Evolutionary conservation across 2,329 filamentous ascomycete genomes (phyloP), one percentile per base, ranked within the genome.

Genomic region (Sporothrix brunneoviolacea): DNA sequence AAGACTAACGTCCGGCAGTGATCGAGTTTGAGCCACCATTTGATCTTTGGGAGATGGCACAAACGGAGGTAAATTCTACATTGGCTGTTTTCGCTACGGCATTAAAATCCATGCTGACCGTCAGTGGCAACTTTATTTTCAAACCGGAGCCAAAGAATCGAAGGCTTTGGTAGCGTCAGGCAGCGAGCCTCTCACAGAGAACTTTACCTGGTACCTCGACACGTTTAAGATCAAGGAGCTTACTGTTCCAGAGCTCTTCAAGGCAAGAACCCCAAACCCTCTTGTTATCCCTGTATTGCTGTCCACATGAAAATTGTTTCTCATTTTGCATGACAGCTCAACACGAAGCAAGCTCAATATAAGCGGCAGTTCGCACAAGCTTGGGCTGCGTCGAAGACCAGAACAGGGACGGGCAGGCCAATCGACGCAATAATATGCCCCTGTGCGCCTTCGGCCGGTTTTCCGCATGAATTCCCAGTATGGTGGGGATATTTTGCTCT

Each of bases 341-440:
- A 47, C 30, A 41, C 49, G 2, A 38, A 36, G 10, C 48, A 48
- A n/a, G 21, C 7, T 3, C 18, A 9, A 8, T 44, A 39, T 13
- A 37, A 42, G 21, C 27, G 28, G 9, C 35, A 36, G 18, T 48
- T 52, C 6, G 13, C 21, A 24, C 13, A 42, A 8, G 35, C 28
- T 10, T 53, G 46, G 47, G 6, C 22, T 1, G 46, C 46, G 8
- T 48, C 50, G 1, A 18, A 18, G 2, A 21, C 27, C 1, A 10
- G 18, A 22, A 54, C 52, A 4, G 18, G 19, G 3, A 53, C 46
- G 1, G 70, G 71, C 0, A 67, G 71, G 44, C 67, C 74, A 2
- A 76, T 83, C 0, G 82, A 85, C 57, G 76, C 73, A 0, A 59
- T 80, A 2, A 71, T 80, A 15, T 69, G 53, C 73, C 76, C 1